Evolutionary conservation across 495 filamentous ascomycete genomes (phyloP).

Genomic region (Umbilicaria muhlenbergii): DNA sequence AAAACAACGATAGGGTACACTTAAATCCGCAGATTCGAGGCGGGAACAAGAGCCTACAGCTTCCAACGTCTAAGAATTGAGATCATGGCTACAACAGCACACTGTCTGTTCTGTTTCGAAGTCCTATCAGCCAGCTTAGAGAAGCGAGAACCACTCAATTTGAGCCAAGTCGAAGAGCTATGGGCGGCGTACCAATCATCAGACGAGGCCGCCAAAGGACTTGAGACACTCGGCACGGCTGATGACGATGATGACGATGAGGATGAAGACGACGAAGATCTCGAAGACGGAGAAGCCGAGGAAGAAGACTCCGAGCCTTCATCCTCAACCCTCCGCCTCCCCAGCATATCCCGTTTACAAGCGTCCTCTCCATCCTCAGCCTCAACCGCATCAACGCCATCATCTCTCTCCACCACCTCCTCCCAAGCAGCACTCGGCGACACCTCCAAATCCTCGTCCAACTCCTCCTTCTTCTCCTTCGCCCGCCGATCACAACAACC

Average conservation of each 20-base stretch:
- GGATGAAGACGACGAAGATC: conserved; percentile 20
- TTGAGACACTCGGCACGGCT: no score
- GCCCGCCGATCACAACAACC: conserved; percentile 15
- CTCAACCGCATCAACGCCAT: conserved; percentile 12
- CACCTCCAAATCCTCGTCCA: conserved; percentile 27
- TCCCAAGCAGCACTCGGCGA: conserved; percentile 23
- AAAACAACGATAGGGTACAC: no score
- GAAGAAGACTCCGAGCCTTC: conserved; percentile 9
- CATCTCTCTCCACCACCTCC: conserved; percentile 23
- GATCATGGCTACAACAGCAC: conserved; percentile 62
- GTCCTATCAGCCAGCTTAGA: conserved; percentile 51
- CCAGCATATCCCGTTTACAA: conserved; percentile 16
- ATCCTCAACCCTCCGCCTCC: conserved; percentile 11
- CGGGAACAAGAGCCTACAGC: no score
- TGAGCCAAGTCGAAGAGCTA: conserved; percentile 54
- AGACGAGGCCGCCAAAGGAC: conserved; percentile 3
- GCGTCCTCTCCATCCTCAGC: conserved; percentile 18
- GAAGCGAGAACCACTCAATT: conserved; percentile 36
- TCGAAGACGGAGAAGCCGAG: conserved; percentile 10
- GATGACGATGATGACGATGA: conserved; percentile 16
- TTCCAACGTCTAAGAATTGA: no score
- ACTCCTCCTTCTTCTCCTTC: conserved; percentile 29
- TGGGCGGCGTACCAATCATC: conserved; percentile 40
- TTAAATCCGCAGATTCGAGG: no score
- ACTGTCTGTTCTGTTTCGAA: conserved; percentile 91